Evolutionary conservation across 371 early-diverging fungal species (phyloP).

Genomic region (Coemansia sp.): DNA sequence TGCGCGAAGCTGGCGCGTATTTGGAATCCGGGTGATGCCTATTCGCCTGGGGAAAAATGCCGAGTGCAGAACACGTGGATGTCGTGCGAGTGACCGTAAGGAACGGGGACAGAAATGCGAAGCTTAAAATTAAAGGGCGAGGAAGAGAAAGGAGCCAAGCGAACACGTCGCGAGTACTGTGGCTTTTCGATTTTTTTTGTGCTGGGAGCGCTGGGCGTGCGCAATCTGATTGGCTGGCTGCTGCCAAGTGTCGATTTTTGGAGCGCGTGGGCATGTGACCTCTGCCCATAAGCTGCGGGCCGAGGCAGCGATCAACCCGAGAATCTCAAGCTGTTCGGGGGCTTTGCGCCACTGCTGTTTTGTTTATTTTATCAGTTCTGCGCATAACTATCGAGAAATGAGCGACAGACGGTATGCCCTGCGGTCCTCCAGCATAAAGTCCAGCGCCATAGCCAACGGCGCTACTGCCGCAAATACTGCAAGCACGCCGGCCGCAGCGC

Average conservation of each 20-base stretch:
- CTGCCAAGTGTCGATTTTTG: neutral
- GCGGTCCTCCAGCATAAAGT: conserved; percentile 1
- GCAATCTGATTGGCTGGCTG: neutral
- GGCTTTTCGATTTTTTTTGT: neutral
- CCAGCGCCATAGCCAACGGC: conserved; percentile 1
- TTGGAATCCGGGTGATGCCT: neutral
- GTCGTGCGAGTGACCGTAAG: too few species aligned
- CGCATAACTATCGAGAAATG: neutral
- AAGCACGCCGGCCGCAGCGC: neutral
- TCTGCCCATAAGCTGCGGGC: neutral
- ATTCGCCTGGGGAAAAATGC: neutral
- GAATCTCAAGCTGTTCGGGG: neutral
- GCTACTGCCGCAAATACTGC: neutral
- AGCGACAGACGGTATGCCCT: neutral
- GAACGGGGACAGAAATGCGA: too few species aligned
- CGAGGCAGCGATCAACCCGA: neutral
- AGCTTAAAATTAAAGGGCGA: neutral
- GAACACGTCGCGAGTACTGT: neutral
- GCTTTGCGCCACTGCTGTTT: neutral
- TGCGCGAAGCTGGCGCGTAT: neutral
- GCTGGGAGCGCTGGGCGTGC: conserved; percentile 1
- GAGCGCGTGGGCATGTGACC: neutral
- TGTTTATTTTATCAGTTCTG: neutral
- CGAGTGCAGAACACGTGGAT: too few species aligned
- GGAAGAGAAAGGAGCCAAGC: neutral